phyloP scores from a whole-genome alignment of 139 green algal genomes.

The Chlamydomonas sp. region DNA sequence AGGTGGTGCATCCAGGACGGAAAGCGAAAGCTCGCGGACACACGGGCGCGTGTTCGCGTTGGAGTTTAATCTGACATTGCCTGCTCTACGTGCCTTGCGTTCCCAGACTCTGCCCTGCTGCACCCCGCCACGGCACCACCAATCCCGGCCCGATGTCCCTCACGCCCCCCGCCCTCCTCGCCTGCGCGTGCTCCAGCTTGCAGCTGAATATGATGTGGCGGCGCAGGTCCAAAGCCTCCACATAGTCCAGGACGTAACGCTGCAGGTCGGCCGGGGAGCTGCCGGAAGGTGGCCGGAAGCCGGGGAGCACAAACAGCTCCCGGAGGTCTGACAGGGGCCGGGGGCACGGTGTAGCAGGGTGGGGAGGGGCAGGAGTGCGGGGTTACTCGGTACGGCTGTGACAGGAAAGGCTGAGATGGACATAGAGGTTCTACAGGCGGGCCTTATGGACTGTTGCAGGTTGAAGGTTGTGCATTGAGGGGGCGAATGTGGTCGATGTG shows the following conservation, averaged over 20 bases:
- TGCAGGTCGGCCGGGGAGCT: background rate
- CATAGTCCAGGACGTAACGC: constrained; percentile 4
- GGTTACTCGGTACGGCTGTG: background rate
- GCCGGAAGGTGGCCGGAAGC: background rate
- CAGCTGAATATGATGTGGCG: constrained; percentile 36
- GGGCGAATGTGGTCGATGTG: too few relatives aligned
- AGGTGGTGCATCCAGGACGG: too few relatives aligned
- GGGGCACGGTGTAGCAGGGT: background rate
- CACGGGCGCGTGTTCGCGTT: too few relatives aligned
- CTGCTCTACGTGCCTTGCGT: too few relatives aligned
- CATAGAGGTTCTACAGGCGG: too few relatives aligned
- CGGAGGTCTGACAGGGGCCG: background rate
- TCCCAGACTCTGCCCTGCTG: background rate
- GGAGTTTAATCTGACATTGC: too few relatives aligned
- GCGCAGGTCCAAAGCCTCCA: constrained; percentile 13
- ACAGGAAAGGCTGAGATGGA: background rate
- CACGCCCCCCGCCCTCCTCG: background rate
- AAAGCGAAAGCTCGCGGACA: too few relatives aligned
- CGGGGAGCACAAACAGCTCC: constrained; percentile 1
- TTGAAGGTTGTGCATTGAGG: too few relatives aligned
- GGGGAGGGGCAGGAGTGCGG: background rate
- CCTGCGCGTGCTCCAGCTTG: constrained; percentile 32
- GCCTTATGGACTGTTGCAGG: too few relatives aligned
- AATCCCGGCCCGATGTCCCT: too few relatives aligned
- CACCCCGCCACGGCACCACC: background rate